Percentiles rank a stretch among this genome's conserved stretches.
Conservation (phyloP, 2,329 filamentous ascomycete species). For the Shiraia bambusicola region DNA sequence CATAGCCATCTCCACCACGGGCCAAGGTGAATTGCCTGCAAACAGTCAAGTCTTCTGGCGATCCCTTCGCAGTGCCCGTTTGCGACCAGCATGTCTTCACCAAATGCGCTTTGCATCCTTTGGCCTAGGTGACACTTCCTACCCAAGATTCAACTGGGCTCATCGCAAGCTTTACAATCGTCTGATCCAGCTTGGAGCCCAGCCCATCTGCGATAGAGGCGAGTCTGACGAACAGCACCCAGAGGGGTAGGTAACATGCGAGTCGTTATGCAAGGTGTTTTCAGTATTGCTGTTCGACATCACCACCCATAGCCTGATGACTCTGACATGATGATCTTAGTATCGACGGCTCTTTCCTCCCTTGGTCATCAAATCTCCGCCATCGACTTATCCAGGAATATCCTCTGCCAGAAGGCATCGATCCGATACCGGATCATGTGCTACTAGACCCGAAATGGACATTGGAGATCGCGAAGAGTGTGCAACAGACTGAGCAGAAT, state of each 20-base stretch:
- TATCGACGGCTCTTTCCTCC: slow-evolving; percentile 77
- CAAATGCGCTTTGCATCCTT: slow-evolving; percentile 78
- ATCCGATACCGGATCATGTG: slow-evolving; percentile 71
- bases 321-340: slow-evolving; percentile 57
- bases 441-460: slow-evolving; percentile 76
- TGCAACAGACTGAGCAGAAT: not conserved
- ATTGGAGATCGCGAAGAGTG: slow-evolving; percentile 46
- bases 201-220: slow-evolving; percentile 71
- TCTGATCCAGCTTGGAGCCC: slow-evolving; percentile 78
- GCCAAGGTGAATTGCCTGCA: slow-evolving; percentile 87
- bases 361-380: slow-evolving; percentile 71
- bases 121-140: slow-evolving; percentile 92
- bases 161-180: slow-evolving; percentile 84
- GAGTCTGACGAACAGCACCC: slow-evolving; percentile 94
- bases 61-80: slow-evolving; percentile 73
- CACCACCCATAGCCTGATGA: not conserved
- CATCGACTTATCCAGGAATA: slow-evolving; percentile 65
- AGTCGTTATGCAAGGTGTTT: not conserved
- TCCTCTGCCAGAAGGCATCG: slow-evolving; percentile 66
- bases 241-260: slow-evolving; percentile 69
- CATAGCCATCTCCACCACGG: slow-evolving; percentile 87
- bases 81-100: slow-evolving; percentile 69
- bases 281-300: too few species aligned
- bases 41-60: slow-evolving; percentile 86
- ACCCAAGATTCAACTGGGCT: slow-evolving; percentile 95